These are phyloP conservation scores for Penicillium capsulatum DNA, from an alignment of 2,329 filamentous ascomycete species.

Conservation along the genomic window DNA sequence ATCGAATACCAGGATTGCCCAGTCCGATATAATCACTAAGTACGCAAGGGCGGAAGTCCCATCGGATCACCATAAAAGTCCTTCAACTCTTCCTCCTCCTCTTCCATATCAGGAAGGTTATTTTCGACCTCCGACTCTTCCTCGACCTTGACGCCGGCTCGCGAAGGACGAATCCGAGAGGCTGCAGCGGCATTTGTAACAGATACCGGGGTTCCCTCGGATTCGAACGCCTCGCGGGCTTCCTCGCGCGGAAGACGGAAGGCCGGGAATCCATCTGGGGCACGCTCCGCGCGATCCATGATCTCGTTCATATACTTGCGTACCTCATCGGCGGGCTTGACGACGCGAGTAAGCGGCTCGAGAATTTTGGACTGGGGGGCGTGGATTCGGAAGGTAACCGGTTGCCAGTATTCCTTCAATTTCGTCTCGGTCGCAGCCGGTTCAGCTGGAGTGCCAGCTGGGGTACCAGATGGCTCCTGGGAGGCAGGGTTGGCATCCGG, in stretches of 20 bases:
- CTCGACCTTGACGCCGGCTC: conserved; percentile 17
- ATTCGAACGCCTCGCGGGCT: conserved; percentile 27
- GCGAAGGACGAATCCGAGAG: conserved; percentile 23
- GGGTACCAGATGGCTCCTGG: conserved; percentile 8
- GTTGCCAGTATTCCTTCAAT: conserved; percentile 48
- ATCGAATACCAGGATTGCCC: no score
- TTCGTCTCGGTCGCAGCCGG: conserved; percentile 19
- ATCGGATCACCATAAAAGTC: conserved; percentile 41
- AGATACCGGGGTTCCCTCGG: conserved; percentile 24
- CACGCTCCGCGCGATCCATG: conserved; percentile 55
- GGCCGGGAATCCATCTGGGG: conserved; percentile 54
- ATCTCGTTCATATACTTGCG: conserved; percentile 54
- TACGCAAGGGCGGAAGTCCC: conserved; percentile 29
- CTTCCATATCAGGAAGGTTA: conserved; percentile 15
- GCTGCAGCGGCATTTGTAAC: conserved; percentile 6
- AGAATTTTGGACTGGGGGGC: conserved; percentile 51
- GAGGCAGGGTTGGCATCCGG: conserved; percentile 9
- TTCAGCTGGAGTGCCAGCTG: conserved; percentile 11
- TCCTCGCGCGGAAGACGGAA: conserved; percentile 50
- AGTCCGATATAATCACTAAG: not conserved
- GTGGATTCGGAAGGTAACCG: conserved; percentile 55
- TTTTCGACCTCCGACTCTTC: conserved; percentile 29
- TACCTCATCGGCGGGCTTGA: conserved; percentile 52
- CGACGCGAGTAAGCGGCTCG: conserved; percentile 53
- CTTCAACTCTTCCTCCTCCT: conserved; percentile 33